These are phyloP conservation scores for Fusarium udum DNA, from an alignment of 2,329 filamentous ascomycete genomes.

Conservation along the genomic window DNA sequence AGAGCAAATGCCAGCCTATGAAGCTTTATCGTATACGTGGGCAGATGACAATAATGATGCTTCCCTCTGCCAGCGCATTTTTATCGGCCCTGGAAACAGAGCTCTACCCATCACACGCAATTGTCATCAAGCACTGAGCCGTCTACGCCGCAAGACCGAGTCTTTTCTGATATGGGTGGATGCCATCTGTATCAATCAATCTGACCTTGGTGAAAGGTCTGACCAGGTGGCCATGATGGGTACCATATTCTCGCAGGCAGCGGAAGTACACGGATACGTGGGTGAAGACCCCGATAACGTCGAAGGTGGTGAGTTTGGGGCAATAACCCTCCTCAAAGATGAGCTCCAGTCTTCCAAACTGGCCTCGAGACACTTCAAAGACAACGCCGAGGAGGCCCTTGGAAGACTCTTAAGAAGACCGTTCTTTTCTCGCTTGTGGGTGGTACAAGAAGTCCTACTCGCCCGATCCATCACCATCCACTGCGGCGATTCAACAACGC, in stretches of 20 bases:
- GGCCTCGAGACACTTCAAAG: not conserved
- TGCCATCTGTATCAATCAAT: conserved; percentile 25
- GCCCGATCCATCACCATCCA: conserved; percentile 7
- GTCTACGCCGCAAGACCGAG: not conserved
- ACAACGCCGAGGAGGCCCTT: not conserved
- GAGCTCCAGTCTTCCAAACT: not conserved
- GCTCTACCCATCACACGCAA: conserved; percentile 21
- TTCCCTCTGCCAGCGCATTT: conserved; percentile 21
- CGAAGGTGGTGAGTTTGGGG: not conserved
- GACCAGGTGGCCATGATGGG: conserved; percentile 25
- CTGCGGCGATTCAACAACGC: not conserved
- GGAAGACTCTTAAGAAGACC: conserved; percentile 3
- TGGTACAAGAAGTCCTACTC: conserved; percentile 22
- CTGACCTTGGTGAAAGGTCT: conserved; percentile 15
- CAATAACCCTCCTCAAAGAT: not conserved
- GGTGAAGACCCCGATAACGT: conserved; percentile 3
- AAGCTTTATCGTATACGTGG: conserved; percentile 28
- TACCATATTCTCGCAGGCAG: conserved; percentile 13
- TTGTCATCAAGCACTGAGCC: conserved; percentile 13
- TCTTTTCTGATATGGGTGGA: conserved; percentile 20
- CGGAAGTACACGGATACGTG: conserved; percentile 13
- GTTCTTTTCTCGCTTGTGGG: conserved; percentile 24
- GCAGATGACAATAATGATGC: conserved; percentile 9
- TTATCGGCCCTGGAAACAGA: conserved; percentile 14
- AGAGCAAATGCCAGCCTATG: not conserved